A percentile compares a stretch with the other conserved stretches of the same genome.
Conservation (phyloP, 495 filamentous ascomycete species). For the Aspergillus funiculosus region DNA sequence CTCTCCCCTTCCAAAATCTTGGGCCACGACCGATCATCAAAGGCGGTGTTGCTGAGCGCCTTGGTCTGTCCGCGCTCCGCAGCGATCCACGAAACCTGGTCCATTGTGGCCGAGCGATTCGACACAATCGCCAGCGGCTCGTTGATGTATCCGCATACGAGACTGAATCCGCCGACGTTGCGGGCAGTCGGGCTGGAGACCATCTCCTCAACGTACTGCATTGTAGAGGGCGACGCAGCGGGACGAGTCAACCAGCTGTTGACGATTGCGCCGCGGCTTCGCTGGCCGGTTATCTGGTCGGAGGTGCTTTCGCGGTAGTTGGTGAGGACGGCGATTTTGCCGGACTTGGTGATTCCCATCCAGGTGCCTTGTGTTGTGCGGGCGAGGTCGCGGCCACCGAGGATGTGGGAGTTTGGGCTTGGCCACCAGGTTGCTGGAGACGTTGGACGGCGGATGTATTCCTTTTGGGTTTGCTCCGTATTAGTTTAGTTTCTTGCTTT, state of each 20-base stretch:
- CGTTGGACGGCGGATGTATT: constrained; percentile 88
- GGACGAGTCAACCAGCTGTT: constrained; percentile 69
- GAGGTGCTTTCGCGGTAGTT: constrained; percentile 74
- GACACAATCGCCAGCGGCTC: constrained; percentile 80
- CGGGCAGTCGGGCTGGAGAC: constrained; percentile 41
- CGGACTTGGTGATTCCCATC: constrained; percentile 81
- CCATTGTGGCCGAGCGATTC: constrained; percentile 64
- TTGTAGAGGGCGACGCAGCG: constrained; percentile 34
- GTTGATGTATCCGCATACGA: constrained; percentile 78
- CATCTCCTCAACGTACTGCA: constrained; percentile 63
- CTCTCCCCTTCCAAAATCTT: constrained; percentile 65
- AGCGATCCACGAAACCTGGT: constrained; percentile 61
- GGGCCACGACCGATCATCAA: constrained; percentile 69
- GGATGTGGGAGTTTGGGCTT: constrained; percentile 51
- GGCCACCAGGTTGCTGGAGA: constrained; percentile 80
- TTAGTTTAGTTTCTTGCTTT: neutral
- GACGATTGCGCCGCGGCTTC: constrained; percentile 77
- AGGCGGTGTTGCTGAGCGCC: constrained; percentile 82
- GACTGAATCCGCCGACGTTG: constrained; percentile 84
- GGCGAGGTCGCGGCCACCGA: constrained; percentile 64
- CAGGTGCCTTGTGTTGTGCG: constrained; percentile 74
- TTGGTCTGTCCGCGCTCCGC: constrained; percentile 56
- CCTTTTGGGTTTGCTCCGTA: constrained; percentile 36
- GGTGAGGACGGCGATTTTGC: constrained; percentile 84
- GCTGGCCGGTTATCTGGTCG: constrained; percentile 49